phyloP scores from a whole-genome alignment of 2,329 filamentous ascomycete species.

The Grosmannia serpens region DNA sequence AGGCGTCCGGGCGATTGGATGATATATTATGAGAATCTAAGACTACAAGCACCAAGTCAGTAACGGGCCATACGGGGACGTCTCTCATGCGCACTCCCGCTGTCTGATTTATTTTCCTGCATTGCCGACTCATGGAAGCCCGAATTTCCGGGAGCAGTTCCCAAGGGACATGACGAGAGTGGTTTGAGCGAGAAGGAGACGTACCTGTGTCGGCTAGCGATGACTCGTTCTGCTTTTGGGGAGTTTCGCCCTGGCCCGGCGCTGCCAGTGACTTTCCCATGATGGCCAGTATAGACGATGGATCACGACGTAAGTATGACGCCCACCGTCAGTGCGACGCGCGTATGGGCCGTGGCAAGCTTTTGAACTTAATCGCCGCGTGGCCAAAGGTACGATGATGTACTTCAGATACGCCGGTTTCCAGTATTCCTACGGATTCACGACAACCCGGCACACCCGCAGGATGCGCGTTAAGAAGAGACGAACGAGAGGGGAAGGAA shows the following conservation, averaged over 20 bases:
- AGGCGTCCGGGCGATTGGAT: neutral
- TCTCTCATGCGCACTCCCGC: too few relatives aligned
- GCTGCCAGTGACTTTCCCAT: slow-evolving; percentile 34
- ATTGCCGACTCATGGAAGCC: too few relatives aligned
- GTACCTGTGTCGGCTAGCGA: slow-evolving; percentile 32
- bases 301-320: neutral
- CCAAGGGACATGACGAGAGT: neutral
- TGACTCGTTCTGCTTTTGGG: slow-evolving; percentile 32
- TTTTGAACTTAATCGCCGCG: neutral
- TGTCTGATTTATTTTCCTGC: too few relatives aligned
- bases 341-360: neutral
- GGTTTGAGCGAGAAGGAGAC: slow-evolving; percentile 14
- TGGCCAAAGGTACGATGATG: neutral
- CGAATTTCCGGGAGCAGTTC: neutral
- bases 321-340: neutral
- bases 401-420: too few relatives aligned
- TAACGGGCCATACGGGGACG: neutral
- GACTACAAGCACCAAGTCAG: neutral
- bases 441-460: too few relatives aligned
- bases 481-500: too few relatives aligned
- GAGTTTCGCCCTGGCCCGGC: slow-evolving; percentile 33
- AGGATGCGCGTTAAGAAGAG: too few relatives aligned
- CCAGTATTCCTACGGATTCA: too few relatives aligned
- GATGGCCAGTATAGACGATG: slow-evolving; percentile 19
- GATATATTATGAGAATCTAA: neutral